Evolutionary conservation across 1,139 yeast genomes (phyloP).

Genomic region (Magnusiomyces suaveolens): DNA sequence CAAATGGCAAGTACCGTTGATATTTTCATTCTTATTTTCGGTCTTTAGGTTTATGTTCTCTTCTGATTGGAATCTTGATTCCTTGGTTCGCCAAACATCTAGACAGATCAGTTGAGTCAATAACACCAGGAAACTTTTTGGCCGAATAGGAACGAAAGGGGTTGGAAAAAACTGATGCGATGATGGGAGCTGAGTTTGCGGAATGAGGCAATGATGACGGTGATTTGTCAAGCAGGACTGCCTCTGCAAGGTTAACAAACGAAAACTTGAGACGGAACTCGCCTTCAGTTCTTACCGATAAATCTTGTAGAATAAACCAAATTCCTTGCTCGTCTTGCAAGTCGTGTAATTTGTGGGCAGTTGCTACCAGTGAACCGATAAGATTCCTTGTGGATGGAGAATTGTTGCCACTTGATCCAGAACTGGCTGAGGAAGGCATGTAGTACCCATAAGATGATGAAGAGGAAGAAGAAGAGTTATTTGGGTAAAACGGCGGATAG

Average conservation of each 20-base stretch:
- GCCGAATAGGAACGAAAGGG: constrained; percentile 36
- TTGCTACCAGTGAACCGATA: constrained; percentile 36
- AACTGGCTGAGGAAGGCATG: too few relatives aligned
- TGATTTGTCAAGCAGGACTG: constrained; percentile 6
- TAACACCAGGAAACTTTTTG: constrained; percentile 39
- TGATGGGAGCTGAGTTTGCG: constrained; percentile 25
- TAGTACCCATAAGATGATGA: not conserved
- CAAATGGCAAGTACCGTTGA: too few relatives aligned
- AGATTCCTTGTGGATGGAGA: constrained; percentile 29
- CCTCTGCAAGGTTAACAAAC: constrained; percentile 29
- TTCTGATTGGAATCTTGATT: constrained; percentile 36
- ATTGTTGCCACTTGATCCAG: not conserved
- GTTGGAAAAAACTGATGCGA: constrained; percentile 31
- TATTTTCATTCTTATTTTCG: too few relatives aligned
- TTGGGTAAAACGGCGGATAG: not conserved
- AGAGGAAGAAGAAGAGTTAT: not conserved
- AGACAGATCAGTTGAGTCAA: constrained; percentile 36
- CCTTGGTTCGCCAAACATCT: constrained; percentile 38
- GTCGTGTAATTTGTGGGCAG: constrained; percentile 35
- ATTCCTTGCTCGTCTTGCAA: constrained; percentile 33
- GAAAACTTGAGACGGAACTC: constrained; percentile 34
- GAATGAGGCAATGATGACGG: constrained; percentile 1
- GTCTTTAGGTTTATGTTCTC: constrained; percentile 16
- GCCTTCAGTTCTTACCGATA: constrained; percentile 39
- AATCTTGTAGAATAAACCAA: constrained; percentile 38